Evolutionary conservation across 2,329 filamentous ascomycete species (phyloP), one percentile per base, ranked within the genome.

Genomic region (Tolypocladium ophioglossoides): DNA sequence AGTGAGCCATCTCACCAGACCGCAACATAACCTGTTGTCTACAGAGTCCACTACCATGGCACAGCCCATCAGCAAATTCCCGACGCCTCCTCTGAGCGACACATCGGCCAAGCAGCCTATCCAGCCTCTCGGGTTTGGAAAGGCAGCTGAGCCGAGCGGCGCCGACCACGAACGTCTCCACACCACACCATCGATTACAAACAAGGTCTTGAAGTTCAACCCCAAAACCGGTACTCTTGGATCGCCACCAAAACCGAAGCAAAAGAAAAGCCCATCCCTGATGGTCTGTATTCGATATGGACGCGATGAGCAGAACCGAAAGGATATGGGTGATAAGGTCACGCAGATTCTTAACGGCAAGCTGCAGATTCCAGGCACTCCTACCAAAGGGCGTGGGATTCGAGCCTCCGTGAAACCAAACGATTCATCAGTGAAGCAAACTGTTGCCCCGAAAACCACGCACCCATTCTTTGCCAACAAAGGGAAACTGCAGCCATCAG

Each of bases 211-310:
- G 22, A 76, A 72, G 56, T 74, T 84, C 60, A 84, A 85, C 57
- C 73, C 74, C 1, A 79, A 76, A 56, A 85, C 82, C 1, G 82
- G 82, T 6, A 85, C 82, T 2, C 76, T 85, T 51, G 80, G 82
- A 4, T 81, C 82, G 5, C 80, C 83, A 0, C 82, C 82, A 0
- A 79, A 75, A 50, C 71, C 74, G 4, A 86, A 83, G 59, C 62
- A 64, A 1, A 64, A 58, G 27, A 55, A 24, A 7, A 57, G 52
- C 18, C 71, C 72, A 40, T 65, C 70, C 5, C 68, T 67, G 24
- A 56, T 87, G 6, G 76, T 84, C 2, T 70, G 71, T 14, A 74
- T 90, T 35, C 75, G 70, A 56, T 92, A 92, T 63, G 80, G 79
- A 2, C 64, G 62, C 5, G 77, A 80, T 54, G 64, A 71, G 8